These are phyloP conservation scores for Leccinum pellstonianum DNA, from an alignment of 768 basidiomycete genomes.

Conservation along the genomic window DNA sequence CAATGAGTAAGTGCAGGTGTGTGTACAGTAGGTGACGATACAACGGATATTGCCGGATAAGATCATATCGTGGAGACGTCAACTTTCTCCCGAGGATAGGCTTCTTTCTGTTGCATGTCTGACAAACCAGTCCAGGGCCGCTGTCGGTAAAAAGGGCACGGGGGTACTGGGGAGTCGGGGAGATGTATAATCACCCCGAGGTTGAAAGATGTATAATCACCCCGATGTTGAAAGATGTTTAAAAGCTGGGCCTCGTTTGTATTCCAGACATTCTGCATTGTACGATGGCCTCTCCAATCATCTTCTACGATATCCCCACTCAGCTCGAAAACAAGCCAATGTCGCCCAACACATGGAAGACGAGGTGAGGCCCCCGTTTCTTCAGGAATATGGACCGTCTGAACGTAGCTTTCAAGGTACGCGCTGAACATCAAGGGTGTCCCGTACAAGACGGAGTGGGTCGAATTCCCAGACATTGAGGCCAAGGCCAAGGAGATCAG, in stretches of 20 bases:
- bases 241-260: too few relatives aligned
- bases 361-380: constrained; percentile 31
- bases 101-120: not conserved
- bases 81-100: not conserved
- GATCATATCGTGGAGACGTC: not conserved
- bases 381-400: not conserved
- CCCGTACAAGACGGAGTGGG: constrained; percentile 42
- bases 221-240: not conserved
- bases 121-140: not conserved
- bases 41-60: not conserved
- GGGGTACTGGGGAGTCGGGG: not conserved
- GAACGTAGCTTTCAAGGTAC: constrained; percentile 22
- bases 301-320: constrained; percentile 49
- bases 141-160: constrained; percentile 5
- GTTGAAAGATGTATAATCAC: not conserved
- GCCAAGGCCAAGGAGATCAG: constrained; percentile 33
- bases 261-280: not conserved
- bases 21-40: not conserved
- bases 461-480: constrained; percentile 44
- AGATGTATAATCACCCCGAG: not conserved
- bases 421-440: constrained; percentile 43
- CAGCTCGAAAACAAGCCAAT: constrained; percentile 15
- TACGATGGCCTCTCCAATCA: constrained; percentile 31
- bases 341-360: constrained; percentile 49
- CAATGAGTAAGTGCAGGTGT: too few relatives aligned